Base-by-base conservation (phyloP, 257 asterid species). In the Salvia miltiorrhiza region DNA sequence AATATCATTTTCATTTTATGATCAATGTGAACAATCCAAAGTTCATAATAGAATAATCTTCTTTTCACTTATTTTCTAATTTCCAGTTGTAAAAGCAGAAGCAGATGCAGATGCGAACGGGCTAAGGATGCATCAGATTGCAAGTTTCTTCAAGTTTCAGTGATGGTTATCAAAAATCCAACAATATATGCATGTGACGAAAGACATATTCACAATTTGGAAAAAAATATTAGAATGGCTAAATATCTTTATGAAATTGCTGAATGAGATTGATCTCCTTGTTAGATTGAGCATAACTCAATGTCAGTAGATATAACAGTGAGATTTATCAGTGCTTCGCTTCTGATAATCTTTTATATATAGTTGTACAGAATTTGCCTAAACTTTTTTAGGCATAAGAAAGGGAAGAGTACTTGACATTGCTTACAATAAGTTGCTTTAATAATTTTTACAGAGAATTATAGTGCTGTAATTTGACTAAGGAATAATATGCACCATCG, bases 381-480 rank as follows among this genome's bases (percentile, higher is more conserved):
- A 49, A 4, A n/a, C n/a, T n/a, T n/a, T 7, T 67, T 14, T 14
- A 1, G 11, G 26, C 52, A 67, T 40, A 50, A 35, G 62, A 50
- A 35, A 67, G 33, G 19, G 33, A 14, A 54, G 44, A 54, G 55
- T 12, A 53, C 11, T 67, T 59, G 23, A 49, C 14, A 37, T 23
- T 23, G 7, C 56, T 58, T 58, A 17, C 24, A 58, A 16, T 33
- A 7, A 39, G 37, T 39, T 30, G 48, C 21, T n/a, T n/a, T 63
- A 23, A 43, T 64, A 26, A 20, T 24, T 41, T 9, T 24, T 75
- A 72, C 50, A 71, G 45, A 50, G 69, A 65, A 63, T 67, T 39
- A 20, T 63, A 21, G 41, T 73, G 77, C 47, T 84, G 85, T 61
- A 84, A 68, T 72, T 73, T 78, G 69, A 82, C 77, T 28, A 80